Percentiles rank a stretch among this genome's conserved stretches.
Conservation (phyloP, 2,329 filamentous ascomycete genomes). For the Chaetomium olivaceum region DNA sequence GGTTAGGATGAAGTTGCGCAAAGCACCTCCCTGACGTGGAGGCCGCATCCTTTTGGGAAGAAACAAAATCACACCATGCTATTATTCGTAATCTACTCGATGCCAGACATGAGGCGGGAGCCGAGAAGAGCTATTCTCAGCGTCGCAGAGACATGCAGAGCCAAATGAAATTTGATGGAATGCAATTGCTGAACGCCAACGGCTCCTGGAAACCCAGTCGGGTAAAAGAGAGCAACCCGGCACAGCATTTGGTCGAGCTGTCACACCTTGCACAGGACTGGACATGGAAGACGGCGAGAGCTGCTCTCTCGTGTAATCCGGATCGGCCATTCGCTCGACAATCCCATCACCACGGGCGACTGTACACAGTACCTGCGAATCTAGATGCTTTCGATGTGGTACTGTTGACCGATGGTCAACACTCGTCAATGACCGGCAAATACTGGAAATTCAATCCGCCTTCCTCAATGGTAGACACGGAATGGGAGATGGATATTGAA, state of each 20-base stretch:
- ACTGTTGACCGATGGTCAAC: neutral
- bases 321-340: neutral
- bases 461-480: constrained; percentile 11
- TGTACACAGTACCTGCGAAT: neutral
- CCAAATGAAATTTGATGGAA: constrained; percentile 24
- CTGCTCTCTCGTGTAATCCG: constrained; percentile 3
- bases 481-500: constrained; percentile 14
- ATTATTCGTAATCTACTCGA: constrained; percentile 16
- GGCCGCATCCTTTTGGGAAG: constrained; percentile 9
- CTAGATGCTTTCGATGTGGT: neutral
- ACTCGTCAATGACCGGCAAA: neutral
- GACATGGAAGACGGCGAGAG: neutral
- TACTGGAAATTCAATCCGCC: neutral
- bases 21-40: neutral
- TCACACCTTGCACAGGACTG: constrained; percentile 4
- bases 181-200: constrained; percentile 14
- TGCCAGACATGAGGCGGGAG: constrained; percentile 21
- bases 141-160: constrained; percentile 11
- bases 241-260: constrained; percentile 4
- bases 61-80: constrained; percentile 10
- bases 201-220: constrained; percentile 22
- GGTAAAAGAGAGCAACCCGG: constrained; percentile 23
- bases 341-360: neutral
- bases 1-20: neutral
- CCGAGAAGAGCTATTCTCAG: constrained; percentile 16